These are phyloP conservation scores for Pseudofabraea citricarpa DNA, from an alignment of 2,329 filamentous ascomycete genomes.

Conservation along the genomic window DNA sequence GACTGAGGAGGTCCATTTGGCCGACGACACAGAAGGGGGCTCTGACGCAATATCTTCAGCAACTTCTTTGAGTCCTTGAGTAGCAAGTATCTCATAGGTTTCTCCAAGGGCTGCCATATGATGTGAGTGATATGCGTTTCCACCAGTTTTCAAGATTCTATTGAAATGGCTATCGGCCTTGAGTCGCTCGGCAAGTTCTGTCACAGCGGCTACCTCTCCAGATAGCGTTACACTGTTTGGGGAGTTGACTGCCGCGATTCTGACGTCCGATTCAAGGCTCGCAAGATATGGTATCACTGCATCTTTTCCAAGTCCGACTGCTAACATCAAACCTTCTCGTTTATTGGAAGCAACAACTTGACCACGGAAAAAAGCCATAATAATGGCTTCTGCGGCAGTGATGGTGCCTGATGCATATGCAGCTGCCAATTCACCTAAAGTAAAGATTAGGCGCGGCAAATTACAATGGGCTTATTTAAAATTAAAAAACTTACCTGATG, in stretches of 20 bases:
- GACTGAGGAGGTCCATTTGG: background rate
- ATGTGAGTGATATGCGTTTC: conserved; percentile 13
- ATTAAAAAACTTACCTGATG: no score
- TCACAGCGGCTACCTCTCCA: conserved; percentile 6
- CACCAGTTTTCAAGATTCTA: background rate
- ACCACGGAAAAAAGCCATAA: conserved; percentile 7
- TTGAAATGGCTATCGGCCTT: background rate
- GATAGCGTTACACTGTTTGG: conserved; percentile 13
- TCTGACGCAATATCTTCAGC: background rate
- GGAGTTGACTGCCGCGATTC: conserved; percentile 23
- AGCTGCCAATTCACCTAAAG: conserved; percentile 41
- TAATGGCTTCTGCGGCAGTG: conserved; percentile 23
- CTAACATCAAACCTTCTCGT: conserved; percentile 3
- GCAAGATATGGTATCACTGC: conserved; percentile 5
- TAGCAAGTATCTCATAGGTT: background rate
- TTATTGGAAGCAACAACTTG: background rate
- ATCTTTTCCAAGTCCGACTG: conserved; percentile 2
- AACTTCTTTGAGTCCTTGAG: background rate
- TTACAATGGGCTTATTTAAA: no score
- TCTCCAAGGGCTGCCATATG: background rate
- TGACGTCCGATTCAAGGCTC: background rate
- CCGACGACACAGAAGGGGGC: background rate
- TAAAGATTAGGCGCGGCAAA: no score
- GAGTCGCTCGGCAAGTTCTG: background rate
- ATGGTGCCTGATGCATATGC: conserved; percentile 34